Percentiles rank a stretch among this genome's conserved stretches.
Evolutionary conservation across 768 basidiomycete species (phyloP).

Genomic region (Serendipita indica): DNA sequence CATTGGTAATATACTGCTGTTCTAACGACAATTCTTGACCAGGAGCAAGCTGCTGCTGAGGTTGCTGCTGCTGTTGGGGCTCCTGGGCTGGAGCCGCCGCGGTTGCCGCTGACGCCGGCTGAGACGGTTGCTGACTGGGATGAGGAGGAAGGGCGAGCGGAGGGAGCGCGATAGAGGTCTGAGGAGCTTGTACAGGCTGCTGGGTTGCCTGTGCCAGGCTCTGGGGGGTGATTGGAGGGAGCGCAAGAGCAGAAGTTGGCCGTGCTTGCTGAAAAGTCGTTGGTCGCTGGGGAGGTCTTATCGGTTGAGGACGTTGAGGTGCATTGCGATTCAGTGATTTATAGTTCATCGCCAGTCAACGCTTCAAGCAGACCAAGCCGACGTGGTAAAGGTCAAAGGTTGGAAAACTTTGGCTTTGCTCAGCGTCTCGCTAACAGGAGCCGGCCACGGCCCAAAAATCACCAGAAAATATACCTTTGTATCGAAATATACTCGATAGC

Average conservation of each 20-base stretch:
- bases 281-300: conserved; percentile 1
- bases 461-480: not conserved
- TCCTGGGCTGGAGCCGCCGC: not conserved
- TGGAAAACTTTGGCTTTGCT: not conserved
- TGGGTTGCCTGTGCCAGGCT: conserved; percentile 6
- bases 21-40: conserved; percentile 26
- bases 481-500: not conserved
- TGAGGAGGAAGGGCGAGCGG: conserved; percentile 6
- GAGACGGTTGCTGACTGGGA: not conserved
- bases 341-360: conserved; percentile 9
- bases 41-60: not conserved
- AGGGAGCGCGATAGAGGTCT: conserved; percentile 1
- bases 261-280: not conserved
- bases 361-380: not conserved
- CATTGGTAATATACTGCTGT: conserved; percentile 90
- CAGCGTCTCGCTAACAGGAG: not conserved
- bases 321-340: conserved; percentile 8
- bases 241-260: conserved; percentile 6
- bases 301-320: conserved; percentile 10
- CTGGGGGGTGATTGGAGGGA: conserved; percentile 7
- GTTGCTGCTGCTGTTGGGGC: not conserved
- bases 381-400: not conserved
- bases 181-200: not conserved
- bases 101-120: not conserved
- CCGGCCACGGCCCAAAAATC: not conserved